Base-by-base conservation (phyloP, 352 stramenopile genomes). In the Phytophthora pini region DNA sequence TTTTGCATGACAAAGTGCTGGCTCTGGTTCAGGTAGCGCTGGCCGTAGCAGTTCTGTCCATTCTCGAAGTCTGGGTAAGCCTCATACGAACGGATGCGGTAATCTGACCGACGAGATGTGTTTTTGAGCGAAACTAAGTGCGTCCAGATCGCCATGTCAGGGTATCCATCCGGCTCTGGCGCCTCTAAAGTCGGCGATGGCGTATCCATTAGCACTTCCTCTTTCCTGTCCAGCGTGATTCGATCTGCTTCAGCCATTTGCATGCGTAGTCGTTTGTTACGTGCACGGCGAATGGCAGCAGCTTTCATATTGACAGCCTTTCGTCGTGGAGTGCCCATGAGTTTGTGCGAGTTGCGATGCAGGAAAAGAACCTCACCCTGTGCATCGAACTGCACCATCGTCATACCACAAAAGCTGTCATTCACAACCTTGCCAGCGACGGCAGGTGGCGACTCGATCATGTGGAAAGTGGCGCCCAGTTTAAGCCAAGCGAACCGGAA, bases 401-500 rank as follows among this genome's bases (percentile, higher is more conserved):
- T 78, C 58, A 84, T 72, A 3, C 77, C 79, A 39, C 79, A 88
- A 56, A 87, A 88, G 5, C 67, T 62, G 5, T 40, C 45, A 10
- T 65, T 64, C 15, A 79, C 55, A 20, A 80, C 68, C 15, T 74
- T 63, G 5, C 78, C 78, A 17, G 71, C 73, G 36, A 75, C 58
- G 5, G 66, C 76, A 39, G 79, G 74, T 6, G 79, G 61, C 2
- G 76, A 68, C 44, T 68, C 40, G 26, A 77, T 79, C 70, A 87
- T 82, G 55, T 82, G 50, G 52, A 88, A 88, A 5, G 65, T 38
- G 9, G 62, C 76, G 3, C 43, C 63, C 13, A 75, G 55, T 24
- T 84, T 85, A 13, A 86, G 69, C 79, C 79, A 88, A 12, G 79
- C 79, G 17, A 88, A 77, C 0, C 79, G 79, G 50, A 86, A 88